Evolutionary conservation across 2,329 filamentous ascomycete genomes (phyloP).

Genomic region (Sclerotinia glacialis): DNA sequence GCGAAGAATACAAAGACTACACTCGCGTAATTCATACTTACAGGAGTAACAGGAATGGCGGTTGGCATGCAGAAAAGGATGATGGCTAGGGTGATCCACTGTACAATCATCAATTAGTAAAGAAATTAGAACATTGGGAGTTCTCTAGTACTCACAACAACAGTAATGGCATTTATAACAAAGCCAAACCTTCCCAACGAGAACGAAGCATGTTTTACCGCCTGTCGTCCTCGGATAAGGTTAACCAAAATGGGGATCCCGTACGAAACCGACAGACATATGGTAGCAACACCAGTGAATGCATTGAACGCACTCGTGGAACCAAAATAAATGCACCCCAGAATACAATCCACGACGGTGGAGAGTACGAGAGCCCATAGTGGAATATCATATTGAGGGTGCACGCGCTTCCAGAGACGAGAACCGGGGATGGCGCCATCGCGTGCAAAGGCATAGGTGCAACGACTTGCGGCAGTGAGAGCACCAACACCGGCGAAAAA

Average conservation of each 20-base stretch:
- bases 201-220: conserved; percentile 63
- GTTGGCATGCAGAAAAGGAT: conserved; percentile 76
- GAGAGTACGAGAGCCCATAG: conserved; percentile 68
- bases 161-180: conserved; percentile 63
- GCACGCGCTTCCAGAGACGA: conserved; percentile 62
- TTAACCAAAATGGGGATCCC: conserved; percentile 72
- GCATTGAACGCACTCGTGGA: conserved; percentile 74
- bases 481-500: conserved; percentile 75
- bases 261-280: conserved; percentile 73
- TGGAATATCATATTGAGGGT: conserved; percentile 65
- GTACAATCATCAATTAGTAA: neutral
- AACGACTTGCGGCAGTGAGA: conserved; percentile 69
- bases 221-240: conserved; percentile 62
- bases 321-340: conserved; percentile 78
- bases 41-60: conserved; percentile 54
- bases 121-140: neutral
- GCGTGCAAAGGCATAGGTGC: conserved; percentile 73
- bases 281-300: conserved; percentile 77
- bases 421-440: conserved; percentile 73
- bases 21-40: conserved; percentile 64
- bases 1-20: conserved; percentile 65
- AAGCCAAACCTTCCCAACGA: conserved; percentile 68
- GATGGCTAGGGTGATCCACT: conserved; percentile 67
- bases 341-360: conserved; percentile 63
- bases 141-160: conserved; percentile 41